Conservation (phyloP, 2,329 filamentous ascomycete species). For the Penicillium expansum region DNA sequence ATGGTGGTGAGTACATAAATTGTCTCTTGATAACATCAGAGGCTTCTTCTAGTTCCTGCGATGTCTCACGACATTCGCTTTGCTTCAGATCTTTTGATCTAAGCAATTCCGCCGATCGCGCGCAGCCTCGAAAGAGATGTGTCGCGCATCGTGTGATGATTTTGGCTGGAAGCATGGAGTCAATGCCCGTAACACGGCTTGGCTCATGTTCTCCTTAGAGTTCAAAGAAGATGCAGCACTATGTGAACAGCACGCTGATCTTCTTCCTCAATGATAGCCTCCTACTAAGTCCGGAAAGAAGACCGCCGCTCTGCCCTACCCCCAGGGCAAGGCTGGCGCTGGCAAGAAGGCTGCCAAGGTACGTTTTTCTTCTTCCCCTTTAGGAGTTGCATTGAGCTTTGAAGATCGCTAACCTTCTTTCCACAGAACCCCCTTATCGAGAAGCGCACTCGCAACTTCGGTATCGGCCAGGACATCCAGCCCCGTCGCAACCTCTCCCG, state of each 20-base stretch:
- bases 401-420: constrained; percentile 15
- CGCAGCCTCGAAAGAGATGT: constrained; percentile 32
- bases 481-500: constrained; percentile 90
- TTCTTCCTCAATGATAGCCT: constrained; percentile 99
- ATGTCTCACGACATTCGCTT: constrained; percentile 26
- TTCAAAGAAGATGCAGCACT: constrained; percentile 74
- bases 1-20: constrained; percentile 60
- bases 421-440: constrained; percentile 95
- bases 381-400: constrained; percentile 5
- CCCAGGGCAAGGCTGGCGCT: constrained; percentile 79
- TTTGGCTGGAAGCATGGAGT: constrained; percentile 54
- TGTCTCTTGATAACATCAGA: constrained; percentile 36
- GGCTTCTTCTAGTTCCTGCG: constrained; percentile 24
- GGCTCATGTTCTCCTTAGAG: constrained; percentile 74
- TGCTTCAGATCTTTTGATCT: constrained; percentile 31
- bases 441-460: constrained; percentile 96
- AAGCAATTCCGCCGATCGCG: constrained; percentile 40
- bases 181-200: constrained; percentile 53
- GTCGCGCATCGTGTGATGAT: constrained; percentile 40
- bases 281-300: constrained; percentile 91
- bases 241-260: constrained; percentile 80
- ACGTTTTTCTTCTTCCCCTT: constrained; percentile 44
- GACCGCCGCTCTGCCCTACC: constrained; percentile 94
- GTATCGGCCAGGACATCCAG: constrained; percentile 98
- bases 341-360: constrained; percentile 97